These are phyloP conservation scores for Penicillium paradoxum DNA, from an alignment of 495 filamentous ascomycete species.

Conservation along the genomic window DNA sequence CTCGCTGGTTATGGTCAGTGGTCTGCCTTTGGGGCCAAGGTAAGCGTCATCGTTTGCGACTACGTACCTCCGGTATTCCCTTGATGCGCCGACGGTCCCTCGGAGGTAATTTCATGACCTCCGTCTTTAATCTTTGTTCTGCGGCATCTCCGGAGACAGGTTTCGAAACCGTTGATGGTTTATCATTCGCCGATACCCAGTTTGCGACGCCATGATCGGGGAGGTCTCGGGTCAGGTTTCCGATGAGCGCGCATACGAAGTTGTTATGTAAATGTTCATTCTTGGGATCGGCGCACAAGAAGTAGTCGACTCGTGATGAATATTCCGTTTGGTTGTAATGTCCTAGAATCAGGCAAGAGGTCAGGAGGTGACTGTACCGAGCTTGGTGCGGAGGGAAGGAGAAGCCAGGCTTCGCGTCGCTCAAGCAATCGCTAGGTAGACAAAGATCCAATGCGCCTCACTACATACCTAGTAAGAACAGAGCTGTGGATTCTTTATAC, in stretches of 20 bases:
- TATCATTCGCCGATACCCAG: conserved; percentile 96
- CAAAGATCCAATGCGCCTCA: conserved; percentile 6
- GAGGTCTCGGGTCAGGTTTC: conserved; percentile 80
- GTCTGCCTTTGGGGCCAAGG: not conserved
- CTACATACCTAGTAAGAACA: conserved; percentile 76
- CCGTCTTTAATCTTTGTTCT: conserved; percentile 83
- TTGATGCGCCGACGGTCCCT: conserved; percentile 85
- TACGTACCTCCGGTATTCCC: conserved; percentile 57
- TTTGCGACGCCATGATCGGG: conserved; percentile 88
- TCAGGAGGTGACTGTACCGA: conserved; percentile 17
- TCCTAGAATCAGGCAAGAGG: conserved; percentile 44
- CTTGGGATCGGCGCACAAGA: conserved; percentile 64
- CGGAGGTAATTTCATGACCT: conserved; percentile 87
- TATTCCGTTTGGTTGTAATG: conserved; percentile 83
- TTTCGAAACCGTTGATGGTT: conserved; percentile 75
- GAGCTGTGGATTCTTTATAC: conserved; percentile 78
- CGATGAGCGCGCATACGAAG: conserved; percentile 77
- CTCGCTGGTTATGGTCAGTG: conserved; percentile 45
- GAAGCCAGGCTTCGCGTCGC: not conserved
- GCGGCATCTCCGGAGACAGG: conserved; percentile 82
- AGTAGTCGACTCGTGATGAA: conserved; percentile 65
- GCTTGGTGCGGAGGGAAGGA: conserved; percentile 9
- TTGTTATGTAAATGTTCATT: conserved; percentile 86
- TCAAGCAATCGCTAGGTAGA: not conserved
- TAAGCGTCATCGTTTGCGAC: not conserved